Base-by-base conservation (phyloP, 78 protist genomes). In the Paratrimastix pyriformis region DNA sequence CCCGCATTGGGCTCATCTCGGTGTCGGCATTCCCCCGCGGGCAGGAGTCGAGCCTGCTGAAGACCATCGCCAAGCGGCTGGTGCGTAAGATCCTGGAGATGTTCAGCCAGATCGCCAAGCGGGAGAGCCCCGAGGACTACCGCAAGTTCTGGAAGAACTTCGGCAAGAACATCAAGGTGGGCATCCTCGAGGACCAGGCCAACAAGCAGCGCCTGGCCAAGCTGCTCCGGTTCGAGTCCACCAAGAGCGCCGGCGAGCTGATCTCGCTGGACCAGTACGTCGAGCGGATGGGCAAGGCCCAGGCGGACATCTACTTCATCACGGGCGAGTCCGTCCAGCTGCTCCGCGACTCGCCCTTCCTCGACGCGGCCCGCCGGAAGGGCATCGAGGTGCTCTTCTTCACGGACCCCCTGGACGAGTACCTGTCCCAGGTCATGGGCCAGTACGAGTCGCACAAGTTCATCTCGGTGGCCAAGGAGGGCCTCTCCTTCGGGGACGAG, bases 401-500 rank as follows among this genome's bases (percentile, higher is more conserved):
- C 32, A 52, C 55, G 18, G 30, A 5, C 38, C 65, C 30, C 35
- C 18, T 8, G 29, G 30, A 5, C 38, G 30, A 5, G 30, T 8
- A 5, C 65, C 21, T 7, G 35, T 7, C 38, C 38, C 65, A 8
- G 7, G 29, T 7, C 18, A 32, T 59, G 35, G 21, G 21, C 35
- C 35, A 52, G 35, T 52, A 52, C 57, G 57, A 52, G 21, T 18
- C 92, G 84, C 90, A 94, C 94, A 94, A 93, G 88, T 88, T 94
- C 64, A 89, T 92, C 40, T 89, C 91, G 76, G 94, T 93, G 81
- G 92, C 99, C 80, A 94, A 97, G 91, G 99, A 97, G 88, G 97
- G 97, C 38, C 87, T 97, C 38, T 81, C 84, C 72, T 88, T 95
- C 70, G 92, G 77, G 30, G 83, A 84, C n/a, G n/a, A n/a, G n/a